Evolutionary conservation across 495 filamentous ascomycete genomes (phyloP).

Genomic region (Aspergillus wentii): DNA sequence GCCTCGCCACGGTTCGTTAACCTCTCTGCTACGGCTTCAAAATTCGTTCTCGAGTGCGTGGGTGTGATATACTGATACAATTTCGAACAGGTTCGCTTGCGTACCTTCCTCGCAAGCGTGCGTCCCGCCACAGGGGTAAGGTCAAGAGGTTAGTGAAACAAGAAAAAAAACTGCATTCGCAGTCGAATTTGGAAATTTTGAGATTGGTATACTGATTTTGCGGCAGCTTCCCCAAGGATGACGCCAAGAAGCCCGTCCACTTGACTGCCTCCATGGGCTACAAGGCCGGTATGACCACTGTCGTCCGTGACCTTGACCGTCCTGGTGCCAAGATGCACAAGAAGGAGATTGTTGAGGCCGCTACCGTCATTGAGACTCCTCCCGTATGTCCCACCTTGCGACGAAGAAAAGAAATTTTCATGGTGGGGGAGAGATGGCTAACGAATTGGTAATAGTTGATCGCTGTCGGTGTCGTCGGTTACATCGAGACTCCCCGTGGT

Average conservation of each 20-base stretch:
- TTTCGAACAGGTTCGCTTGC: slow-evolving; percentile 66
- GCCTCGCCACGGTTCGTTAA: slow-evolving; percentile 80
- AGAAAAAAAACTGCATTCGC: no score
- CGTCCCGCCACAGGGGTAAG: slow-evolving; percentile 92
- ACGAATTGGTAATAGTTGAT: slow-evolving; percentile 72
- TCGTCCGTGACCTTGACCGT: slow-evolving; percentile 99
- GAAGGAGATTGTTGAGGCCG: slow-evolving; percentile 99
- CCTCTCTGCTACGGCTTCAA: slow-evolving; percentile 19
- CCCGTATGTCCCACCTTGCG: slow-evolving; percentile 63
- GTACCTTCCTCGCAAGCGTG: slow-evolving; percentile 95
- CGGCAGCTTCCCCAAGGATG: slow-evolving; percentile 97
- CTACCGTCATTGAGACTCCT: slow-evolving; percentile 98
- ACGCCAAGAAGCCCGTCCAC: slow-evolving; percentile 98
- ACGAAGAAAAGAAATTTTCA: slow-evolving; percentile 3
- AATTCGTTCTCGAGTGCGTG: slow-evolving; percentile 21
- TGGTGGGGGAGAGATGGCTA: background rate
- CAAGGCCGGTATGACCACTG: slow-evolving; percentile 99
- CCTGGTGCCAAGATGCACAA: slow-evolving; percentile 99
- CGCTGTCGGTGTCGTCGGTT: slow-evolving; percentile 98
- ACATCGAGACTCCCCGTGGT: slow-evolving; percentile 99
- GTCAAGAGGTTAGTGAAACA: slow-evolving; percentile 78
- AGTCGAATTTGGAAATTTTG: slow-evolving; percentile 12
- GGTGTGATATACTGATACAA: slow-evolving; percentile 31
- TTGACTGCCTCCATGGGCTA: slow-evolving; percentile 98
- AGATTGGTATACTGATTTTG: slow-evolving; percentile 34